Percentiles rank a stretch among this genome's conserved stretches.
Conservation (phyloP, 164 flowering plant species). For the Tetrastigma voinierianum region DNA sequence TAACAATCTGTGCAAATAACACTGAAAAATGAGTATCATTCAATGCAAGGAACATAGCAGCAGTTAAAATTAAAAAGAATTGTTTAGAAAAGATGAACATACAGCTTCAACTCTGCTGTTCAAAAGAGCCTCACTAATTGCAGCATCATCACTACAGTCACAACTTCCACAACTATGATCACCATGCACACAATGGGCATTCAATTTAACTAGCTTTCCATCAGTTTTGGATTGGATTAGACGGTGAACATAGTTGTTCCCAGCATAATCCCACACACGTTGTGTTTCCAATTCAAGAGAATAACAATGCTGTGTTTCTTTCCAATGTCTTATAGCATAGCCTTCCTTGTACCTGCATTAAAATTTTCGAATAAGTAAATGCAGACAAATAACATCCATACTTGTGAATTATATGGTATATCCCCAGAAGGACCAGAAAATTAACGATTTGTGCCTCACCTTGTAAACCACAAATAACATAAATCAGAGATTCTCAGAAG, state of each 20-base stretch:
- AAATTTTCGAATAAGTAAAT: slow-evolving; percentile 8
- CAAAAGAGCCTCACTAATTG: slow-evolving; percentile 56
- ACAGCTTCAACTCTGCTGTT: slow-evolving; percentile 88
- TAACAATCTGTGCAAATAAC: slow-evolving; percentile 54
- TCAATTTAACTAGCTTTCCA: slow-evolving; percentile 89
- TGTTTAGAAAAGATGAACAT: slow-evolving; percentile 14
- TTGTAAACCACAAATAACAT: slow-evolving; percentile 92
- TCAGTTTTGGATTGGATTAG: slow-evolving; percentile 95
- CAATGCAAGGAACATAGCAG: background rate
- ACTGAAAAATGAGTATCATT: background rate
- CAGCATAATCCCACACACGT: slow-evolving; percentile 96
- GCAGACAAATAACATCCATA: background rate
- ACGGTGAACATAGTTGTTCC: slow-evolving; percentile 93
- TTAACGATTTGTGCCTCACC: slow-evolving; percentile 68
- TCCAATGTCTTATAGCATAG: slow-evolving; percentile 90
- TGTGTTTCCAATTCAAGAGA: slow-evolving; percentile 93
- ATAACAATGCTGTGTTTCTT: slow-evolving; percentile 93
- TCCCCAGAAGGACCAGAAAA: background rate
- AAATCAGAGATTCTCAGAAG: slow-evolving; percentile 90
- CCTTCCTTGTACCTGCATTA: slow-evolving; percentile 73
- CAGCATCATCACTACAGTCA: slow-evolving; percentile 57
- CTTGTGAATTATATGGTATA: too few relatives aligned
- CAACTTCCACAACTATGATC: slow-evolving; percentile 63
- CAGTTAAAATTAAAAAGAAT: background rate
- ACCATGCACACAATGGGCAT: slow-evolving; percentile 51